These are phyloP conservation scores for Calocera viscosa DNA, from an alignment of 768 basidiomycete genomes.

Conservation along the genomic window DNA sequence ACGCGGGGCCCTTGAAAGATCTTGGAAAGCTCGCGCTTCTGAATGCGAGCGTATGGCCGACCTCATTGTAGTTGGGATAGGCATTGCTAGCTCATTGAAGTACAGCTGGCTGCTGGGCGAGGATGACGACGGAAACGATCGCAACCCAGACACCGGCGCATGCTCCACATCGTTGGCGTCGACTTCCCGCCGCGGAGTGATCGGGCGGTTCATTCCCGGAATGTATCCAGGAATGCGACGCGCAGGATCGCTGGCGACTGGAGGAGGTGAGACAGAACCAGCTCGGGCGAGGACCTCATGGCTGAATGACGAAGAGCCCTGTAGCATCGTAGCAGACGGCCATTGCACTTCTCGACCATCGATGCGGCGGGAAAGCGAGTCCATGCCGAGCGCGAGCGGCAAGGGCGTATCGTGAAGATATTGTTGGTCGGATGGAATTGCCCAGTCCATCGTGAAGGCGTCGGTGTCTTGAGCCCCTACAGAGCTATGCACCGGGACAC, in stretches of 20 bases:
- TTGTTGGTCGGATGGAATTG: too few relatives aligned
- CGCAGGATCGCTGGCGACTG: conserved; percentile 23
- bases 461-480: not conserved
- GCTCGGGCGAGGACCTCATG: not conserved
- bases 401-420: too few relatives aligned
- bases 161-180: conserved; percentile 51
- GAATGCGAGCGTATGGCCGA: not conserved
- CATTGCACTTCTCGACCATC: too few relatives aligned
- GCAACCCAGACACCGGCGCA: not conserved
- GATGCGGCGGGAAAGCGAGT: too few relatives aligned
- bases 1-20: too few relatives aligned
- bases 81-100: not conserved
- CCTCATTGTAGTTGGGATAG: not conserved
- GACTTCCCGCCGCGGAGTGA: conserved; percentile 63
- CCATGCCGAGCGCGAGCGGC: too few relatives aligned
- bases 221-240: conserved; percentile 67
- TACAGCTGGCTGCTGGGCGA: not conserved
- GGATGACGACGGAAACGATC: not conserved
- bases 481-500: not conserved
- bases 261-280: not conserved
- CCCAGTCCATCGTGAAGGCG: too few relatives aligned
- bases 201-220: conserved; percentile 80
- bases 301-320: too few relatives aligned
- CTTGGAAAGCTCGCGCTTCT: too few relatives aligned
- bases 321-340: too few relatives aligned